Evolutionary conservation across 495 filamentous ascomycete genomes (phyloP).

Genomic region (Hypoxylon lenormandii): DNA sequence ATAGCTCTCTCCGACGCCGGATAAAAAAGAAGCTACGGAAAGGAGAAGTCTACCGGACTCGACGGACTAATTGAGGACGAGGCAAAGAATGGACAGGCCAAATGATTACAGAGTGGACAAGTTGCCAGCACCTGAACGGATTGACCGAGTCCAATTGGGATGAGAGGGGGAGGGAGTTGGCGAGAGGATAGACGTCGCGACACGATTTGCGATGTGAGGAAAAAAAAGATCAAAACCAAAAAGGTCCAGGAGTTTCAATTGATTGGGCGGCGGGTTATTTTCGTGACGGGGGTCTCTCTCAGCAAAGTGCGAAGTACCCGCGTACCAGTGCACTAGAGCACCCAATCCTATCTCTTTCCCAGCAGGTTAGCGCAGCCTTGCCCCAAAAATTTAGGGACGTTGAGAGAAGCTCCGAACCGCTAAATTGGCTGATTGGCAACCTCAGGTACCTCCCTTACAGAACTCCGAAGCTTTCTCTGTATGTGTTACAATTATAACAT

Average conservation of each 20-base stretch:
- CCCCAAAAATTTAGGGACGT: slow-evolving; percentile 45
- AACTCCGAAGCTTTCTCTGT: no score
- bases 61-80: slow-evolving; percentile 36
- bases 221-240: slow-evolving; percentile 39
- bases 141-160: slow-evolving; percentile 44
- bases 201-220: slow-evolving; percentile 32
- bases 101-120: slow-evolving; percentile 44
- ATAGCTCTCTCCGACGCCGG: slow-evolving; percentile 50
- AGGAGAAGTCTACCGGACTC: slow-evolving; percentile 38
- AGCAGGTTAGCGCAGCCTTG: slow-evolving; percentile 13
- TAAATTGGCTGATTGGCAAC: background rate
- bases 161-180: slow-evolving; percentile 25
- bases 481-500: no score
- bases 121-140: slow-evolving; percentile 50
- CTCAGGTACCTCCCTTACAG: slow-evolving; percentile 5
- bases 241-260: slow-evolving; percentile 25
- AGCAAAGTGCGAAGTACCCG: slow-evolving; percentile 34
- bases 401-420: slow-evolving; percentile 45
- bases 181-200: slow-evolving; percentile 30
- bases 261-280: slow-evolving; percentile 45
- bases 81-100: slow-evolving; percentile 42
- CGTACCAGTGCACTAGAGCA: no score
- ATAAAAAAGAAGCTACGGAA: slow-evolving; percentile 23
- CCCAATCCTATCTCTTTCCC: background rate
- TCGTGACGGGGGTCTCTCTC: slow-evolving; percentile 33